Conservation (phyloP, 2,329 filamentous ascomycete genomes). For the Phyllachora maydis region DNA sequence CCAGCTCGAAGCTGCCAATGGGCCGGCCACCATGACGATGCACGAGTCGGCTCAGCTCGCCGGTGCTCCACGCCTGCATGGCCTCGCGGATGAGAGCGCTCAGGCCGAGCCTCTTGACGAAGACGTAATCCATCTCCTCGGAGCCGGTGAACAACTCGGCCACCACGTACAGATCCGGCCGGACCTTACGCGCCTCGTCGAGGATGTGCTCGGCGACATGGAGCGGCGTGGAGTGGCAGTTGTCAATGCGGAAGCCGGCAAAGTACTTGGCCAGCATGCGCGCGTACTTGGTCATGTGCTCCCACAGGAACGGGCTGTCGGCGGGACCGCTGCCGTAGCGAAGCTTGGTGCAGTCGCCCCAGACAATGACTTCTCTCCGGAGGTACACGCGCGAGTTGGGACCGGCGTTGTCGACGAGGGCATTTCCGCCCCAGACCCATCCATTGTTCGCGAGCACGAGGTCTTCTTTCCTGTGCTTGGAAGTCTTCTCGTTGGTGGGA, state of each 20-base stretch:
- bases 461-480: slow-evolving; percentile 54
- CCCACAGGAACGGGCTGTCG: slow-evolving; percentile 88
- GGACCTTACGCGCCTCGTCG: slow-evolving; percentile 74
- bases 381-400: slow-evolving; percentile 81
- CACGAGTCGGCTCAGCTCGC: slow-evolving; percentile 76
- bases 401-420: slow-evolving; percentile 82
- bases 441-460: slow-evolving; percentile 85
- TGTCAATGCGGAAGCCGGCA: slow-evolving; percentile 88
- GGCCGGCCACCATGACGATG: slow-evolving; percentile 85
- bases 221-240: slow-evolving; percentile 89
- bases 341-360: slow-evolving; percentile 96
- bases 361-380: slow-evolving; percentile 89
- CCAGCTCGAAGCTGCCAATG: slow-evolving; percentile 93
- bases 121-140: slow-evolving; percentile 89
- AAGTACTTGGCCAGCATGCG: slow-evolving; percentile 88
- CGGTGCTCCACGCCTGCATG: slow-evolving; percentile 96
- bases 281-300: slow-evolving; percentile 88
- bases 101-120: slow-evolving; percentile 80
- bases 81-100: slow-evolving; percentile 87
- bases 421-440: slow-evolving; percentile 97
- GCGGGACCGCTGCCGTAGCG: slow-evolving; percentile 63
- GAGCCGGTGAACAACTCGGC: slow-evolving; percentile 92
- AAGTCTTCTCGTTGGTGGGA: slow-evolving; percentile 56
- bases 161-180: slow-evolving; percentile 76
- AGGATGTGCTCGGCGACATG: slow-evolving; percentile 89